phyloP scores from a whole-genome alignment of 768 basidiomycete genomes.

The Asterophora parasitica region DNA sequence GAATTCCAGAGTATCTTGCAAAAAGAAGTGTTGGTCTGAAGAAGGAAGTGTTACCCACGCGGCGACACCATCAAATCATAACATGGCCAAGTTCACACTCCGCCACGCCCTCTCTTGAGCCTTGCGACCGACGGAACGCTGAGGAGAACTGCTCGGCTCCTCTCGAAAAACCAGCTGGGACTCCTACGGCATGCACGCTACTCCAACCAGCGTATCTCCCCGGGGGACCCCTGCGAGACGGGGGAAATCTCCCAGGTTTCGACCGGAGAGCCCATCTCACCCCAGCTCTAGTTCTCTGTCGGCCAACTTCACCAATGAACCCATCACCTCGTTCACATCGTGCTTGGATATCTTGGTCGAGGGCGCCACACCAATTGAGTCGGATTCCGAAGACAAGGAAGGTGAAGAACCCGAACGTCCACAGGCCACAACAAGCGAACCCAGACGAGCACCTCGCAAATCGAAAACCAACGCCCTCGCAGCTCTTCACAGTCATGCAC shows the following conservation, averaged over 20 bases:
- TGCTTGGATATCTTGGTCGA: conserved; percentile 76
- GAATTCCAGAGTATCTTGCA: conserved; percentile 17
- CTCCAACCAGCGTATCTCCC: conserved; percentile 40
- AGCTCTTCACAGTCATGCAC: conserved; percentile 66
- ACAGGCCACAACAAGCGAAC: conserved; percentile 36
- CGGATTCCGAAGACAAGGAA: conserved; percentile 33
- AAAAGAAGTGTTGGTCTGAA: conserved; percentile 19
- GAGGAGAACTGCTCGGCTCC: conserved; percentile 30
- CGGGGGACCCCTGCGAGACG: conserved; percentile 61
- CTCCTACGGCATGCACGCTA: conserved; percentile 39
- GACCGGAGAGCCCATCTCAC: conserved; percentile 42
- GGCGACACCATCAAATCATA: conserved; percentile 40
- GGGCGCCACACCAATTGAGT: conserved; percentile 62
- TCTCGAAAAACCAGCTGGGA: conserved; percentile 30
- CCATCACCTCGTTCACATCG: conserved; percentile 51
- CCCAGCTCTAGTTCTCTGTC: conserved; percentile 40
- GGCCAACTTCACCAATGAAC: conserved; percentile 47
- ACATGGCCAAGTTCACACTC: conserved; percentile 40
- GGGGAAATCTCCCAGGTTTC: conserved; percentile 56
- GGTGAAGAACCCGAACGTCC: conserved; percentile 31
- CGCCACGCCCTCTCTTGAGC: conserved; percentile 39
- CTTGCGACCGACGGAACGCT: conserved; percentile 36
- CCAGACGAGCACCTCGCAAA: conserved; percentile 78
- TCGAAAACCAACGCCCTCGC: conserved; percentile 86
- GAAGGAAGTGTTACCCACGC: conserved; percentile 38